Conservation (phyloP, 805 yeast species). For the Yarrowia keelungensis region DNA sequence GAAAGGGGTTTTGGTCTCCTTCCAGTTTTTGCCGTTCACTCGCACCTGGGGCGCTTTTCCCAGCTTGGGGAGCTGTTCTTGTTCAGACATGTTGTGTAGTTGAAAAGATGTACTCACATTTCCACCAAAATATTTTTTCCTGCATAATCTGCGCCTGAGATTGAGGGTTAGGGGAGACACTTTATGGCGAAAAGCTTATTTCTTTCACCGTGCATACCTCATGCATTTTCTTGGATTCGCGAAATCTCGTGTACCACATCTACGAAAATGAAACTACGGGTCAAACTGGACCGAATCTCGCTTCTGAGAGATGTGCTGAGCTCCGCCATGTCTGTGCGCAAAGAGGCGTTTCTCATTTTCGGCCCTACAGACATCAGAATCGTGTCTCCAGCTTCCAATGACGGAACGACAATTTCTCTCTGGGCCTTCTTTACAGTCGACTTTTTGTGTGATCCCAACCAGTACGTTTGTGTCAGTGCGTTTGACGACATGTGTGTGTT, state of each 20-base stretch:
- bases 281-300: conserved; percentile 20
- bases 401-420: conserved; percentile 19
- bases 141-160: conserved; percentile 10
- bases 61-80: conserved; percentile 21
- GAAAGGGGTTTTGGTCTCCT: conserved; percentile 50
- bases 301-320: conserved; percentile 14
- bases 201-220: background rate
- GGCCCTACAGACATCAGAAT: conserved; percentile 6
- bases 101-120: background rate
- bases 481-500: conserved; percentile 25
- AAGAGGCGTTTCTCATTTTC: conserved; percentile 24
- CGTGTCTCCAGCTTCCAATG: conserved; percentile 26
- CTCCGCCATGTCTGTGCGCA: conserved; percentile 5
- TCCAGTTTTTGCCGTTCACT: conserved; percentile 52
- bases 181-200: background rate
- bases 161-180: conserved; percentile 3
- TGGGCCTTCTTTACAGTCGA: conserved; percentile 19
- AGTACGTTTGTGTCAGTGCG: conserved; percentile 15
- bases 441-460: conserved; percentile 11
- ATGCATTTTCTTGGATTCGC: background rate
- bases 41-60: conserved; percentile 39
- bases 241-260: too few relatives aligned
- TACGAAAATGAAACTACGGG: conserved; percentile 10
- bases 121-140: conserved; percentile 12
- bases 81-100: conserved; percentile 8